These are phyloP conservation scores for Mimosa bimucronata DNA, from an alignment of 306 rosid genomes.

Conservation along the genomic window DNA sequence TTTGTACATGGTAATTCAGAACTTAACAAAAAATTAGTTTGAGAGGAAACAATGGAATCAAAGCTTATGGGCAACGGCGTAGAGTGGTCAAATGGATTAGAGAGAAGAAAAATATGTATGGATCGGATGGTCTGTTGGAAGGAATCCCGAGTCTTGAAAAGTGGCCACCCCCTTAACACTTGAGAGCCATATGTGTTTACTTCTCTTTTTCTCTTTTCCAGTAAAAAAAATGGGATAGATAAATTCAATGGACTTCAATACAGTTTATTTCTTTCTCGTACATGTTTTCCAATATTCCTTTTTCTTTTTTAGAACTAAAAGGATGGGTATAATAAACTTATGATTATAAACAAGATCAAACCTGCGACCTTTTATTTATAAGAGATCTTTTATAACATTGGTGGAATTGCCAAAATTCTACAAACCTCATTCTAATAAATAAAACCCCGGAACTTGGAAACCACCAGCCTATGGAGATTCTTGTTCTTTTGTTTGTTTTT, in stretches of 20 bases:
- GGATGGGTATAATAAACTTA: accelerated
- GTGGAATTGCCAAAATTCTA: background rate
- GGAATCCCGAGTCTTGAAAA: background rate
- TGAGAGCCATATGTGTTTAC: background rate
- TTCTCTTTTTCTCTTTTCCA: background rate
- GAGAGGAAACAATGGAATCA: too few species aligned
- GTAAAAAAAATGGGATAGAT: background rate
- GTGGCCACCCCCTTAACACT: background rate
- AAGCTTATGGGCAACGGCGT: background rate
- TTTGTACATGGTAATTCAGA: too few species aligned
- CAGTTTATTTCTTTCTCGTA: background rate
- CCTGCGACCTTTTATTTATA: too few species aligned
- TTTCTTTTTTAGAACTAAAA: too few species aligned
- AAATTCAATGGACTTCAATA: background rate
- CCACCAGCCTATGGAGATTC: slow-evolving; percentile 65
- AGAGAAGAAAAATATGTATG: background rate
- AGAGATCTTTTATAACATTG: too few species aligned
- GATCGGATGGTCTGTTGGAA: background rate
- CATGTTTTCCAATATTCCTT: background rate
- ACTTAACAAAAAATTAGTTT: too few species aligned
- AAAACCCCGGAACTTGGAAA: slow-evolving; percentile 28
- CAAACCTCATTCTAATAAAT: background rate
- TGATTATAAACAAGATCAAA: too few species aligned
- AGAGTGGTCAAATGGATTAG: background rate
- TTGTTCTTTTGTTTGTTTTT: slow-evolving; percentile 9